Percentiles rank a stretch among this genome's conserved stretches.
Conservation (phyloP, 78 protist genomes). For the Monocercomonoides exilis region DNA sequence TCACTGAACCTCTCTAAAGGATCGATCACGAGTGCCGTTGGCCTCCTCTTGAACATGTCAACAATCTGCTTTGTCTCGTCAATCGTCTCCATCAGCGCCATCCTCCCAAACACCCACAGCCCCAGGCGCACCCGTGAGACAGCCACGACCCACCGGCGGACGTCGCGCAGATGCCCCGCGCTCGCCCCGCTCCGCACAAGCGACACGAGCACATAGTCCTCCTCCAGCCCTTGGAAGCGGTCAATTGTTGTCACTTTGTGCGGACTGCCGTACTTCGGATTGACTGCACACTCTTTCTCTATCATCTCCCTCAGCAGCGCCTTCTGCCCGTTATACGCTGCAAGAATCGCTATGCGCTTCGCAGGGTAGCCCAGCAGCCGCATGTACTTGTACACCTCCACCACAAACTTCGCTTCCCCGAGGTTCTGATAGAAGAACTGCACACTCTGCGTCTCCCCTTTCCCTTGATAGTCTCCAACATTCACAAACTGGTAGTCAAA, state of each 20-base stretch:
- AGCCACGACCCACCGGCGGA: slow-evolving; percentile 71
- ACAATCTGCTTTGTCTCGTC: slow-evolving; percentile 53
- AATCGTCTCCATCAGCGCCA: slow-evolving; percentile 51
- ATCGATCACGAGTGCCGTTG: slow-evolving; percentile 36
- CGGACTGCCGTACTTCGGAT: slow-evolving; percentile 57
- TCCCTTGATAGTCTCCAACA: slow-evolving; percentile 61
- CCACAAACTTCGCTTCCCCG: slow-evolving; percentile 87
- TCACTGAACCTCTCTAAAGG: slow-evolving; percentile 38
- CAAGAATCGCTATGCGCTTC: slow-evolving; percentile 61
- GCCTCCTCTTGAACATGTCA: slow-evolving; percentile 9
- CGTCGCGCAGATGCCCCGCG: slow-evolving; percentile 81
- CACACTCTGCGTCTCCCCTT: slow-evolving; percentile 62
- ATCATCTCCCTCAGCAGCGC: slow-evolving; percentile 48
- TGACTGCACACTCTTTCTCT: background rate
- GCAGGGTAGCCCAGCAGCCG: slow-evolving; percentile 65
- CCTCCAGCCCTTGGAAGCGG: slow-evolving; percentile 87
- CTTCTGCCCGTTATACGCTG: slow-evolving; percentile 91
- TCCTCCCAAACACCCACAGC: slow-evolving; percentile 71
- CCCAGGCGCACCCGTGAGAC: slow-evolving; percentile 90
- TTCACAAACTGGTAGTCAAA: slow-evolving; percentile 69
- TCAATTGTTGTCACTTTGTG: slow-evolving; percentile 76
- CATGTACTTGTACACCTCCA: slow-evolving; percentile 78
- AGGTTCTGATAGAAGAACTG: slow-evolving; percentile 78
- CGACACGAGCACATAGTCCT: slow-evolving; percentile 50
- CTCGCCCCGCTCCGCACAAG: background rate